phyloP scores from a whole-genome alignment of 306 rosid species.

The Casuarina equisetifolia region DNA sequence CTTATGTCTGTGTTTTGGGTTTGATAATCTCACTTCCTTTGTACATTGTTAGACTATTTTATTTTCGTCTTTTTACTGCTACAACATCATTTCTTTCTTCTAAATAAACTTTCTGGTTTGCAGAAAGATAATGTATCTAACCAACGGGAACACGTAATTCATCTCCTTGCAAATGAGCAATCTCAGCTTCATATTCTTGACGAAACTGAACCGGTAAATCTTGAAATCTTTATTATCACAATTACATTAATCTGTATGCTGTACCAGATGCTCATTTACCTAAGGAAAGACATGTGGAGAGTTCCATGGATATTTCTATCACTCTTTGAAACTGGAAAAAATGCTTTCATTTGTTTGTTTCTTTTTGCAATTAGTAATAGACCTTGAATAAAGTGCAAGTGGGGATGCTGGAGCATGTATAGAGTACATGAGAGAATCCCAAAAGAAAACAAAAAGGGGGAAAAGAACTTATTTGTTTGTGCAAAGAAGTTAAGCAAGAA shows the following conservation, averaged over 20 bases:
- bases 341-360: background rate
- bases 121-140: conserved; percentile 93
- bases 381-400: background rate
- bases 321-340: background rate
- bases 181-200: conserved; percentile 75
- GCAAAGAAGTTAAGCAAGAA: background rate
- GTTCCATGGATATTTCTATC: background rate
- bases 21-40: background rate
- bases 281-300: background rate
- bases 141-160: conserved; percentile 84
- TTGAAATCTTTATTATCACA: conserved; percentile 4
- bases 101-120: conserved; percentile 27
- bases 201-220: conserved; percentile 71
- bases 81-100: conserved; percentile 12
- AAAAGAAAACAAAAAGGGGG: background rate
- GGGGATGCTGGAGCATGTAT: background rate
- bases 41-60: background rate
- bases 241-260: background rate
- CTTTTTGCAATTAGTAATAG: background rate
- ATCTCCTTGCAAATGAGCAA: conserved; percentile 91
- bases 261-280: background rate
- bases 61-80: background rate
- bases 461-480: background rate
- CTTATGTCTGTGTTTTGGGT: background rate
- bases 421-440: background rate